These are phyloP conservation scores for Zymoseptoria crescenta DNA, from an alignment of 2,329 filamentous ascomycete species.

Conservation along the genomic window DNA sequence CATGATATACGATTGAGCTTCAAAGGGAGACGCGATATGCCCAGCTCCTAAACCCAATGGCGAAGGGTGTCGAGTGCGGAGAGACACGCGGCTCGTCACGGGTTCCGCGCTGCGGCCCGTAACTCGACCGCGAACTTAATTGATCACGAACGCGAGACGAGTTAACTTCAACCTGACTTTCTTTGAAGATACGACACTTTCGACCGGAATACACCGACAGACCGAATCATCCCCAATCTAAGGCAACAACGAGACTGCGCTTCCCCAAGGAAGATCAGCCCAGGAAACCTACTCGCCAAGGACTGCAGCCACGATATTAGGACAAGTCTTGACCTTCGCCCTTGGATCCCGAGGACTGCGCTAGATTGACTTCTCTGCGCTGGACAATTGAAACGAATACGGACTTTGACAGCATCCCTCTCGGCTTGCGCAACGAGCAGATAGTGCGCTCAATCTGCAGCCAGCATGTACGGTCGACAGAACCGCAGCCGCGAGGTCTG, in stretches of 20 bases:
- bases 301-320: background rate
- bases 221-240: background rate
- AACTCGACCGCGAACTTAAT: background rate
- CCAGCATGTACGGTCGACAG: background rate
- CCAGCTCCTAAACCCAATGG: background rate
- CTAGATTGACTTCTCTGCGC: background rate
- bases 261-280: background rate
- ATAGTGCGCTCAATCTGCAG: background rate
- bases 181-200: background rate
- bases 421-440: background rate
- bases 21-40: background rate
- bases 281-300: background rate
- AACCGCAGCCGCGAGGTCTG: slow-evolving; percentile 38
- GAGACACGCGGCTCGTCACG: background rate
- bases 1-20: background rate
- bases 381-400: background rate
- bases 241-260: background rate
- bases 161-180: background rate
- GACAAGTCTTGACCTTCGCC: background rate
- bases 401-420: background rate
- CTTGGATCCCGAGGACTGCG: background rate
- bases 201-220: background rate
- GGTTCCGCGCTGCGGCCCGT: background rate
- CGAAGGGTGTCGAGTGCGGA: background rate
- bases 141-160: background rate